Base-by-base conservation (phyloP, 805 yeast species). In the Candida koratica region DNA sequence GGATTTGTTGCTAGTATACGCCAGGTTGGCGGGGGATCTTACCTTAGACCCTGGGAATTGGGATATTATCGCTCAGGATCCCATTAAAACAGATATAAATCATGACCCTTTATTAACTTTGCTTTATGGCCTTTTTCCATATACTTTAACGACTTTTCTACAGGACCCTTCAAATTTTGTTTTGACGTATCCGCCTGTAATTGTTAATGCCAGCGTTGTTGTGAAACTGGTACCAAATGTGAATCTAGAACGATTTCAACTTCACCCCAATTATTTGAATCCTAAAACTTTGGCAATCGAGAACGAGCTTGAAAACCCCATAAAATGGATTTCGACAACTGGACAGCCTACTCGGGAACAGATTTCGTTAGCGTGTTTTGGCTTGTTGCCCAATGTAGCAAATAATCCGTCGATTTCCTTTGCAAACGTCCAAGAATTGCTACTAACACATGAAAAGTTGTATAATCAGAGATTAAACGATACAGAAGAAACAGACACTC, bases 41-140 rank as follows among this genome's bases (percentile, higher is more conserved):
- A 18, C 15, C n/a, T 5, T 4, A 5, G 9, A 7, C 3, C 11
- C 6, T 18, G 3, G 16, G 5, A 13, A 29, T 5, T 29, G 14
- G 15, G 25, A 18, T 12, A 35, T 42, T 14, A 20, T 44, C 16
- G 49, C 64, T 67, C 46, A 46, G 15, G 51, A 48, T 19, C 34
- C 48, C 38, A 27, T 42, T 11, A 26, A 45, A 30, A 8, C 18
- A 18, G 32, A 8, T 5, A 14, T 22, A 4, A 8, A 15, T 5
- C 56, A 64, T 64, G 41, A 46, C 1, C 26, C 45, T 5, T 49
- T 75, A n/a, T 67, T 66, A 35, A 67, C 75, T 1, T 53, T 75
- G 17, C 48, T 79, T 1, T 80, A 80, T 44, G 84, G 81, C 0
- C 50, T 79, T 9, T 79, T 67, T 41, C 84, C 85, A 0, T 50